Evolutionary conservation across 805 yeast species (phyloP), one percentile per base, ranked within the genome.

Genomic region (Vanderwaltozyma verrucispora): DNA sequence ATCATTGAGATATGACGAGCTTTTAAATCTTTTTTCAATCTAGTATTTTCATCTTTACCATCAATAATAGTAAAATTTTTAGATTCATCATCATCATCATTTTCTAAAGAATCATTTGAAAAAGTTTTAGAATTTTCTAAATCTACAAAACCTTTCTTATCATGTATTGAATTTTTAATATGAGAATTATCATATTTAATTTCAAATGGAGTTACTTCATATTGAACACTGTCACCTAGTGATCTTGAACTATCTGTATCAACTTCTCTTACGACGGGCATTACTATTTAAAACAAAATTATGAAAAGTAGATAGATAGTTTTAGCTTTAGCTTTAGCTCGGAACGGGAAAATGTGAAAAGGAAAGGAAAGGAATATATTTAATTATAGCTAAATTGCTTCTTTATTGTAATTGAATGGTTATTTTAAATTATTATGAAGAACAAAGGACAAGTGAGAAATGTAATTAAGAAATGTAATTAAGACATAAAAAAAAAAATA

Each of bases 1-100:
- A 80, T 75, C 81, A 80, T 75, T 39, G 76, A 69, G 44, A 77
- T 68, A 51, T 79, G 86, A 37, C 86, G 58, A 33, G 81, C 71
- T 44, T 69, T 63, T 17, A 55, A 36, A 15, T 47, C 56, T 39
- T 54, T 55, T 36, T 49, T 55, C 32, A 54, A 19, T 20, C 39
- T 26, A 8, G 35, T 35, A 19, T 31, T 38, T 10, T 42, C 41
- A 7, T 34, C 30, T 35, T 48, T 48, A 28, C 52, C 52, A 25
- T 48, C 52, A 11, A 20, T 9, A 7, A 32, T 19, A 5, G 18
- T 13, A 18, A 18, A 30, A 4, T 24, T 15, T 4, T 19, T 25
- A 4, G 19, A 6, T 8, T 4, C 24, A 3, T 14, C 21, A 13
- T 27, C 31, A 10, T 33, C 35, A 15, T 11, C 31, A 9, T 30